phyloP scores from a whole-genome alignment of 1,139 yeast species.

The Sugiyamaella japonica region DNA sequence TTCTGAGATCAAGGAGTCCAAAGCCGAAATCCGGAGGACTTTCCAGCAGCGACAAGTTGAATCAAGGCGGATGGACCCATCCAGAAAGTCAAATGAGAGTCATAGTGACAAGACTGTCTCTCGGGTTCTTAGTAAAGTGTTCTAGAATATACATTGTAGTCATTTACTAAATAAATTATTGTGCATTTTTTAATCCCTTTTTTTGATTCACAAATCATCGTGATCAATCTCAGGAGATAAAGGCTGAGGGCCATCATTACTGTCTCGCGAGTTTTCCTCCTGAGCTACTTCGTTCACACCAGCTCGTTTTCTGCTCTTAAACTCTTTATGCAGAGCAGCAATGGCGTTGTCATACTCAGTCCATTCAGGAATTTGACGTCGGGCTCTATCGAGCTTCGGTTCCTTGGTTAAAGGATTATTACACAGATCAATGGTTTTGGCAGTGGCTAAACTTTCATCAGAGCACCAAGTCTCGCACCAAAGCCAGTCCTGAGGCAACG shows the following conservation, averaged over 20 bases:
- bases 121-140: constrained; percentile 30
- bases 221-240: constrained; percentile 29
- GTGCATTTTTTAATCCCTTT: constrained; percentile 1
- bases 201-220: constrained; percentile 35
- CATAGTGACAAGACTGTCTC: constrained; percentile 22
- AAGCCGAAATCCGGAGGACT: constrained; percentile 30
- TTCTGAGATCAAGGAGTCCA: constrained; percentile 5
- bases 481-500: constrained; percentile 80
- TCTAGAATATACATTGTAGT: constrained; percentile 19
- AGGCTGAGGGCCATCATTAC: not conserved
- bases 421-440: constrained; percentile 81
- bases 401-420: constrained; percentile 81
- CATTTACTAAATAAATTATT: constrained; percentile 14
- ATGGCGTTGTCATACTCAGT: constrained; percentile 58
- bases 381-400: constrained; percentile 70
- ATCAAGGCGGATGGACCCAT: constrained; percentile 27
- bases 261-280: not conserved
- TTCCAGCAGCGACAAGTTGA: constrained; percentile 37
- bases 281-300: constrained; percentile 1
- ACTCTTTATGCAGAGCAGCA: constrained; percentile 36
- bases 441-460: constrained; percentile 57
- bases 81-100: constrained; percentile 20
- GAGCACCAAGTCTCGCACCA: constrained; percentile 96
- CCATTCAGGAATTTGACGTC: constrained; percentile 81
- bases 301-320: constrained; percentile 11